These are phyloP conservation scores for Serendipita indica DNA, from an alignment of 768 basidiomycete species.

Conservation along the genomic window DNA sequence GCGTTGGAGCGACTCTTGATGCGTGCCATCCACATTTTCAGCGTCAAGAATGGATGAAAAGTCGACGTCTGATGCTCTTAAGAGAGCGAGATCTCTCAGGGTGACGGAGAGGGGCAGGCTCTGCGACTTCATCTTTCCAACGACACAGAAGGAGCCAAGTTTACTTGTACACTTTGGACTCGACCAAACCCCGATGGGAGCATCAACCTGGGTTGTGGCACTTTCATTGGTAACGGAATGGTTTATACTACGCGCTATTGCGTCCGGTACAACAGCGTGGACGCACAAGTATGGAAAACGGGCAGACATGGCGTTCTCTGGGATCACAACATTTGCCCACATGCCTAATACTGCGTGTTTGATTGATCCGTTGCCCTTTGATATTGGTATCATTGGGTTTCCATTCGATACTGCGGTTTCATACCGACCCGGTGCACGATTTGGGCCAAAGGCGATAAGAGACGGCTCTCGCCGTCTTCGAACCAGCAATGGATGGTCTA, in stretches of 20 bases:
- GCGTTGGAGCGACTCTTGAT: slow-evolving; percentile 30
- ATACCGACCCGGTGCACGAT: slow-evolving; percentile 72
- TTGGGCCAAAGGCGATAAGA: slow-evolving; percentile 76
- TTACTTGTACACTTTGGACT: no score
- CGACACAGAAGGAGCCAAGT: no score
- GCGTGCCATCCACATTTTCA: slow-evolving; percentile 13
- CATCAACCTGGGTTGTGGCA: no score
- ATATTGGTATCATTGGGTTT: slow-evolving; percentile 69
- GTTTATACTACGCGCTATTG: no score
- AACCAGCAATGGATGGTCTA: slow-evolving; percentile 46
- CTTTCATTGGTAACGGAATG: no score
- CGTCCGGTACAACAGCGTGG: no score
- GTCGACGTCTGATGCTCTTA: slow-evolving; percentile 43
- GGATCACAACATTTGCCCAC: slow-evolving; percentile 72
- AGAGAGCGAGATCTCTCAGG: slow-evolving; percentile 55
- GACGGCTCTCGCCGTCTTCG: slow-evolving; percentile 61
- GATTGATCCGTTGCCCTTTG: slow-evolving; percentile 42
- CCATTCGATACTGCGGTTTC: slow-evolving; percentile 65
- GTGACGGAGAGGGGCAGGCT: slow-evolving; percentile 40
- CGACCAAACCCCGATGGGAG: no score
- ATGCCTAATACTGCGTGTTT: slow-evolving; percentile 60
- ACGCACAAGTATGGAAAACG: slow-evolving; percentile 59
- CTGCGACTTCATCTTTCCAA: background rate
- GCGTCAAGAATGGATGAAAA: slow-evolving; percentile 22
- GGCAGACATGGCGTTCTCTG: slow-evolving; percentile 60